These are phyloP conservation scores for Leptographium lundbergii DNA, from an alignment of 2,329 filamentous ascomycete species.

Conservation along the genomic window DNA sequence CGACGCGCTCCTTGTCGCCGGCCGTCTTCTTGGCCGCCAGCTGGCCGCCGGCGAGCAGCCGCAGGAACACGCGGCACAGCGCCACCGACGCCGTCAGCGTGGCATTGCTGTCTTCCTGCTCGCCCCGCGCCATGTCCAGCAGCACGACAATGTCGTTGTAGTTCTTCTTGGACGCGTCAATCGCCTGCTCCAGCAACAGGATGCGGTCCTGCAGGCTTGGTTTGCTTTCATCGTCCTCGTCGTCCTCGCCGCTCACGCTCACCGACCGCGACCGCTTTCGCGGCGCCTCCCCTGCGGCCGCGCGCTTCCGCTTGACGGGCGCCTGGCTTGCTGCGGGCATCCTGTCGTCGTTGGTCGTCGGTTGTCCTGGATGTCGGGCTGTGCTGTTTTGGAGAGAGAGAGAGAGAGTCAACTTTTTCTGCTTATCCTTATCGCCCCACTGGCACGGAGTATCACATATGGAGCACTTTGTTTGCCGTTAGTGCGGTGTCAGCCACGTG, in stretches of 20 bases:
- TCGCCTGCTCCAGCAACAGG: conserved; percentile 63
- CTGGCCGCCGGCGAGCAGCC: conserved; percentile 61
- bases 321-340: conserved; percentile 5
- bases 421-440: neutral
- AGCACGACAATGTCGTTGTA: conserved; percentile 82
- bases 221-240: conserved; percentile 31
- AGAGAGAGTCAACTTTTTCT: conserved; percentile 4
- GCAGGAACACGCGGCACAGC: conserved; percentile 75
- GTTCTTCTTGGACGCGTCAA: conserved; percentile 74
- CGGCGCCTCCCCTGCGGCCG: conserved; percentile 26
- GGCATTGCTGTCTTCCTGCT: conserved; percentile 17
- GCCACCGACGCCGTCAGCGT: conserved; percentile 65
- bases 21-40: conserved; percentile 52
- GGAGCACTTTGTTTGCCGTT: neutral
- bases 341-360: neutral
- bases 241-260: conserved; percentile 26
- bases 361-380: neutral
- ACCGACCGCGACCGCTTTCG: conserved; percentile 40
- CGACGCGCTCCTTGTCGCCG: conserved; percentile 60
- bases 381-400: conserved; percentile 1
- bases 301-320: conserved; percentile 38
- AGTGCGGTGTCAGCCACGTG: conserved; percentile 1
- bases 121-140: conserved; percentile 44
- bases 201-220: conserved; percentile 48
- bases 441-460: too few species aligned